Evolutionary conservation across 2,329 filamentous ascomycete genomes (phyloP).

Genomic region (Arthroderma sp.): DNA sequence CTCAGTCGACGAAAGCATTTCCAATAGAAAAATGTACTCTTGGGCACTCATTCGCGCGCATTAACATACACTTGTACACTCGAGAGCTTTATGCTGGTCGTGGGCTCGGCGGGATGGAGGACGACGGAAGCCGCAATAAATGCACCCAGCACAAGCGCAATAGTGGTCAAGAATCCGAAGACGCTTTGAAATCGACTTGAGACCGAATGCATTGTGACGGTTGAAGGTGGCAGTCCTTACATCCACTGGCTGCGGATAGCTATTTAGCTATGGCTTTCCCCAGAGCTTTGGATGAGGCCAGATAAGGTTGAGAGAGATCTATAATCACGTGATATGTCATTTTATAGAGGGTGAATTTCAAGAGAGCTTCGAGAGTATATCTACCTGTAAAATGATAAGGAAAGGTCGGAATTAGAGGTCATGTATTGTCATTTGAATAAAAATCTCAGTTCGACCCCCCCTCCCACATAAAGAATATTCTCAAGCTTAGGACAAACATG

Average conservation of each 20-base stretch:
- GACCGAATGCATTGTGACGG: conserved; percentile 66
- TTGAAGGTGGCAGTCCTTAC: background rate
- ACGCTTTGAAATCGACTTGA: conserved; percentile 77
- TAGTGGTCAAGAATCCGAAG: conserved; percentile 96
- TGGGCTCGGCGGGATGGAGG: conserved; percentile 37
- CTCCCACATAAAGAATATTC: background rate
- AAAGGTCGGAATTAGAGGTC: background rate
- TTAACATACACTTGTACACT: conserved; percentile 71
- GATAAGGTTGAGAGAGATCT: background rate
- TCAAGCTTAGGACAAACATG: background rate
- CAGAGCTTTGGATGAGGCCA: background rate
- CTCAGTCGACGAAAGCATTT: background rate
- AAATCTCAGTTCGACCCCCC: background rate
- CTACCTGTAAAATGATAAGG: background rate
- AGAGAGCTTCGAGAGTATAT: background rate
- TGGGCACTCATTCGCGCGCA: background rate
- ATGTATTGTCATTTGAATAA: background rate
- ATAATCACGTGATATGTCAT: background rate
- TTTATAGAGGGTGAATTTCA: background rate
- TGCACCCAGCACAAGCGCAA: conserved; percentile 67
- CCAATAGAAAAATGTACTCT: background rate
- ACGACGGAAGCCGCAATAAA: conserved; percentile 74
- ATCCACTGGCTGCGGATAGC: background rate
- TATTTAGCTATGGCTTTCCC: background rate
- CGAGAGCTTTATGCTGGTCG: conserved; percentile 41